phyloP scores from a whole-genome alignment of 768 basidiomycete species.

The Amanita thiersii region DNA sequence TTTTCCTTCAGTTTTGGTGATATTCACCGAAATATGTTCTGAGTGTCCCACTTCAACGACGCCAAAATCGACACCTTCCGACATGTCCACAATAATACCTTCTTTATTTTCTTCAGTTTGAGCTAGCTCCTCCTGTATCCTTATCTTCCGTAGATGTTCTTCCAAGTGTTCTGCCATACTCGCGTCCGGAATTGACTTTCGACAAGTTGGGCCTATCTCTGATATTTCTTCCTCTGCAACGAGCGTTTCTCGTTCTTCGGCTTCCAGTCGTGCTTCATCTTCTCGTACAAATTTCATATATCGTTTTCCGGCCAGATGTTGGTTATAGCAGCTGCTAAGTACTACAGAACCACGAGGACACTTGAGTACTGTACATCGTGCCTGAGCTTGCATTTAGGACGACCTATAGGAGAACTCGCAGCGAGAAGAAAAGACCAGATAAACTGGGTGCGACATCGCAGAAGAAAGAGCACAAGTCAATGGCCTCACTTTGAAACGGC shows the following conservation, averaged over 20 bases:
- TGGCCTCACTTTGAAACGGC: too few species aligned
- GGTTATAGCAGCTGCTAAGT: constrained; percentile 10
- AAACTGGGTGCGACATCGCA: neutral
- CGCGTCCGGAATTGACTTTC: constrained; percentile 14
- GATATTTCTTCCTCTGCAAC: constrained; percentile 8
- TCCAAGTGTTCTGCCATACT: constrained; percentile 21
- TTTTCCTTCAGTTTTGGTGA: constrained; percentile 15
- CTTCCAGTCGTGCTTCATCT: neutral
- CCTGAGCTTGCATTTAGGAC: constrained; percentile 20
- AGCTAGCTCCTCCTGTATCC: constrained; percentile 25
- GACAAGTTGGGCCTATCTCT: constrained; percentile 18
- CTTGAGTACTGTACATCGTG: constrained; percentile 28
- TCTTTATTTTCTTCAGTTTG: constrained; percentile 40
- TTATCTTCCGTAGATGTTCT: constrained; percentile 20
- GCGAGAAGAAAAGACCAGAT: constrained; percentile 12
- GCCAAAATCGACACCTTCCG: constrained; percentile 38
- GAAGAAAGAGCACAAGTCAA: neutral
- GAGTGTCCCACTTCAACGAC: constrained; percentile 22
- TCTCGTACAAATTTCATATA: constrained; percentile 16
- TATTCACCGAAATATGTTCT: constrained; percentile 19
- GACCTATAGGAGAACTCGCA: constrained; percentile 19
- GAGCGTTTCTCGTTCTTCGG: neutral
- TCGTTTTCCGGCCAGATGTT: constrained; percentile 22
- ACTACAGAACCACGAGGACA: constrained; percentile 28
- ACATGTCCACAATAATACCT: constrained; percentile 30